A percentile compares a stretch with the other conserved stretches of the same genome.
Evolutionary conservation across 768 basidiomycete genomes (phyloP).

Genomic region (Macrolepiota fuliginosa): DNA sequence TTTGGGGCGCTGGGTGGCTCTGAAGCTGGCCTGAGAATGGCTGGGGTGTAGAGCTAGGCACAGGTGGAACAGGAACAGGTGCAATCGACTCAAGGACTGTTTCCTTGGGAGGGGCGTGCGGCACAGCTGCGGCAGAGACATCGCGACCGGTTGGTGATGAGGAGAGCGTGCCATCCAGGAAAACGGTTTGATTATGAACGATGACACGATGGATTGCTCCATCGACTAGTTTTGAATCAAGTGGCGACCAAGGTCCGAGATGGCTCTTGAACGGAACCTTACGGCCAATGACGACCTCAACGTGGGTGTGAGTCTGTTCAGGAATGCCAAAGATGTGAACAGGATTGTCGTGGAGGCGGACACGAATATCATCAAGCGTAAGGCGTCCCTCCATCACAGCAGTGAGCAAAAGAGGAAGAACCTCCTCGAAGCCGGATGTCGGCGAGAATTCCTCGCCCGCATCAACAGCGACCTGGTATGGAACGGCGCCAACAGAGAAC

Average conservation of each 20-base stretch:
- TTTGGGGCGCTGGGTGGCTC: slow-evolving; percentile 28
- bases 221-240: slow-evolving; percentile 56
- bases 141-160: slow-evolving; percentile 63
- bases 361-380: slow-evolving; percentile 77
- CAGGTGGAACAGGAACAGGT: slow-evolving; percentile 19
- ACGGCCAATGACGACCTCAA: slow-evolving; percentile 91
- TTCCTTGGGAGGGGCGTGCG: slow-evolving; percentile 30
- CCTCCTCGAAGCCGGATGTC: slow-evolving; percentile 82
- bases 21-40: slow-evolving; percentile 13
- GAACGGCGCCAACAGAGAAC: slow-evolving; percentile 86
- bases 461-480: slow-evolving; percentile 70
- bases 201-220: slow-evolving; percentile 90
- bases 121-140: slow-evolving; percentile 60
- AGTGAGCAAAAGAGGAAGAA: slow-evolving; percentile 81
- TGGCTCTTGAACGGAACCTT: slow-evolving; percentile 52
- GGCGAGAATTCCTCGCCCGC: slow-evolving; percentile 59
- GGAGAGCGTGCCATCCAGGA: slow-evolving; percentile 80
- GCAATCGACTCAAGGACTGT: background rate
- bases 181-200: slow-evolving; percentile 84
- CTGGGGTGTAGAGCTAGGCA: background rate
- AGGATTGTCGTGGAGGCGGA: slow-evolving; percentile 90
- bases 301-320: slow-evolving; percentile 81
- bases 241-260: slow-evolving; percentile 75
- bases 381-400: slow-evolving; percentile 81
- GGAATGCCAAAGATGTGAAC: slow-evolving; percentile 87